A percentile compares a stretch with the other conserved stretches of the same genome.
phyloP scores from a whole-genome alignment of 306 rosid species.

The Astragalus glycyphyllos region DNA sequence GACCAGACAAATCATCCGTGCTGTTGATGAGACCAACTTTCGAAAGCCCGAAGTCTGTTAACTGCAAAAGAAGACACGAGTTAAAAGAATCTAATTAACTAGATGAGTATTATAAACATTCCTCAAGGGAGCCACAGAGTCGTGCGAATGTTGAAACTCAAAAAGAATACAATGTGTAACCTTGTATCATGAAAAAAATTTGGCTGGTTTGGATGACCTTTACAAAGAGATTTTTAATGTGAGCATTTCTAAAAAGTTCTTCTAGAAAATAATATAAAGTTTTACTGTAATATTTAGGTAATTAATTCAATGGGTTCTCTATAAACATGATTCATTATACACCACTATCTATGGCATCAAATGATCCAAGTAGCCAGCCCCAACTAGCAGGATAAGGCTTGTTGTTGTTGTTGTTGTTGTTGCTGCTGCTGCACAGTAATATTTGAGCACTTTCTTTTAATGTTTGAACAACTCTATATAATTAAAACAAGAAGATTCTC shows the following conservation, averaged over 20 bases:
- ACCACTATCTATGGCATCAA: too few species aligned
- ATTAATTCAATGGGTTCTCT: neutral
- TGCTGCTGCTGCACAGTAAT: too few species aligned
- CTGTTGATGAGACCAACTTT: constrained; percentile 99
- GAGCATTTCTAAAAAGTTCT: neutral
- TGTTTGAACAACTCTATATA: constrained; percentile 9
- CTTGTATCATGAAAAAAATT: neutral
- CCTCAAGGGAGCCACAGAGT: constrained; percentile 14
- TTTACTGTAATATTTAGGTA: constrained; percentile 4
- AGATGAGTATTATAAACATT: neutral
- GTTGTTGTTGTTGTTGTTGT: too few species aligned
- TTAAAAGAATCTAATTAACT: constrained; percentile 27
- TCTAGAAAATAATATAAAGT: neutral
- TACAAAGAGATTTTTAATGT: neutral
- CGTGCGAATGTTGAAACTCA: constrained; percentile 29
- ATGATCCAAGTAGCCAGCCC: too few species aligned
- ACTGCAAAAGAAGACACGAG: constrained; percentile 54
- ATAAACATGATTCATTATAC: too few species aligned
- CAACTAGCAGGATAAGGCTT: too few species aligned
- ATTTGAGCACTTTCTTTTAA: neutral
- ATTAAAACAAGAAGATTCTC: neutral
- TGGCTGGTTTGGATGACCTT: neutral
- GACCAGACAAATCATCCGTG: constrained; percentile 97
- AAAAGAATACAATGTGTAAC: constrained; percentile 7
- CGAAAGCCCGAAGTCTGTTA: constrained; percentile 98